Evolutionary conservation across 805 yeast genomes (phyloP), one percentile per base, ranked within the genome.

Genomic region (Lachancea quebecensis): DNA sequence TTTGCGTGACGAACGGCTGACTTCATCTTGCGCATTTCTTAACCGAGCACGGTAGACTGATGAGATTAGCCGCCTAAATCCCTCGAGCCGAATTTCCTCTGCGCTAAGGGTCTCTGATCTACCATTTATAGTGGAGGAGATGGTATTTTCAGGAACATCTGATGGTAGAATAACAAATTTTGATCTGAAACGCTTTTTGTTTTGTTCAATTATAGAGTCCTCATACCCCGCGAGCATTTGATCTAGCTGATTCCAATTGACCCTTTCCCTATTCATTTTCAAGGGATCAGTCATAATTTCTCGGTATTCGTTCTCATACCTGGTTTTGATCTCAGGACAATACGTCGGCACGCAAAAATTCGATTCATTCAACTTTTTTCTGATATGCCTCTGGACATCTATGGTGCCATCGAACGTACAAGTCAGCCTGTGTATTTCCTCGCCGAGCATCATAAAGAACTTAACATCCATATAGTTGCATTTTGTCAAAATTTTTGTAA

Each of bases 71-170:
- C 80, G 78, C 38, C 91, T 70, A 16, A 91, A 68, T 0, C 98
- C 99, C 60, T 91, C 98, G n/a, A 91, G 74, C 45, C 95, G 68
- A n/a, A 85, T 76, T 63, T 91, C 98, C 59, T 91, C 99, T 2
- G 83, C 80, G 0, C 79, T 76, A 41, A 90, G 68, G 21, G 74
- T 72, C 53, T 87, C 96, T 50, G 74, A 76, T 32, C 69, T 65
- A 28, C 70, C 73, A 58, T 65, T 68, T 31, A 71, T 60, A 52
- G 71, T 56, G 12, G 66, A 51, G 33, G 69, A 58, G 50, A 60
- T 54, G 2, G 70, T 65, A 50, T 66, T 47, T 73, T 78, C 73
- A 0, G 89, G 82, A 15, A 82, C 71, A n/a, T 77, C 84, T 0
- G 87, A 68, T 0, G 97, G 96, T 42, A 90, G 68, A 2, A 93